These are phyloP conservation scores for Colletotrichum zoysiae DNA, from an alignment of 2,329 filamentous ascomycete genomes.

Conservation along the genomic window DNA sequence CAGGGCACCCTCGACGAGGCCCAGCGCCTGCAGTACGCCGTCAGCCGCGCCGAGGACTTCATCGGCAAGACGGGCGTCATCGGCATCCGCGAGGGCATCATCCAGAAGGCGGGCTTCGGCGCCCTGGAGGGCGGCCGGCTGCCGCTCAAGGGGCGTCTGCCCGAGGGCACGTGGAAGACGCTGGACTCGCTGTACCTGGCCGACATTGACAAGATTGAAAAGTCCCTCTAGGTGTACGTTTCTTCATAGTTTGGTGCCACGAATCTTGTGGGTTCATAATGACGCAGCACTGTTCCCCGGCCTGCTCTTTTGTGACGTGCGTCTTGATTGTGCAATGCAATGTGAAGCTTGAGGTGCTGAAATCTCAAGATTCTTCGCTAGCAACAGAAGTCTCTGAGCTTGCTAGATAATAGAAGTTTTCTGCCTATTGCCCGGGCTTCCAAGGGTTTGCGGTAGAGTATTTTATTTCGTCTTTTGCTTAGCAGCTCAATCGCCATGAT, in stretches of 20 bases:
- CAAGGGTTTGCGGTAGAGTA: fast-evolving
- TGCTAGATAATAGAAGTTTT: too few relatives aligned
- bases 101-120: slow-evolving; percentile 68
- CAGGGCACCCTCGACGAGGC: slow-evolving; percentile 63
- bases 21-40: slow-evolving; percentile 69
- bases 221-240: slow-evolving; percentile 20
- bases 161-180: slow-evolving; percentile 60
- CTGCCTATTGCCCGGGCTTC: too few relatives aligned
- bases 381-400: fast-evolving
- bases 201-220: slow-evolving; percentile 42
- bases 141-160: slow-evolving; percentile 68
- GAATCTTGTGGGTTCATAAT: slow-evolving; percentile 21
- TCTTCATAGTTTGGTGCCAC: background rate
- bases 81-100: slow-evolving; percentile 74
- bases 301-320: background rate
- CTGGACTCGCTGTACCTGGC: slow-evolving; percentile 38
- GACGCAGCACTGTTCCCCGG: background rate
- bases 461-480: too few relatives aligned
- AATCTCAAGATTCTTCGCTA: too few relatives aligned
- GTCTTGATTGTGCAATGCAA: background rate
- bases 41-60: slow-evolving; percentile 72
- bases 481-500: background rate
- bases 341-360: background rate
- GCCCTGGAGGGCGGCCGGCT: slow-evolving; percentile 69
- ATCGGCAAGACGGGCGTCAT: slow-evolving; percentile 72